Percentiles rank a stretch among this genome's conserved stretches.
phyloP scores from a whole-genome alignment of 768 basidiomycete species.

The Tephrocybe sp. region DNA sequence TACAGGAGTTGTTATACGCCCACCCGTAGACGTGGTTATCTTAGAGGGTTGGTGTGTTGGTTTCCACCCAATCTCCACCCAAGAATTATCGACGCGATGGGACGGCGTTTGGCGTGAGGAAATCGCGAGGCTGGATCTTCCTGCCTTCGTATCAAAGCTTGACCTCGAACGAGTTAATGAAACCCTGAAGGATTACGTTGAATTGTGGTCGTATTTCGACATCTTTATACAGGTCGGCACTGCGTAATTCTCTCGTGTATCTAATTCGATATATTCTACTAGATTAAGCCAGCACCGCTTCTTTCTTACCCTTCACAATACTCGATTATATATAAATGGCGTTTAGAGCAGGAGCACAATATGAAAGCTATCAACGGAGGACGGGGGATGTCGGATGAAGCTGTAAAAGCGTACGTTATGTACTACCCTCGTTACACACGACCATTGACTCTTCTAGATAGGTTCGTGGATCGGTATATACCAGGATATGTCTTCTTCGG shows the following conservation, averaged over 20 bases:
- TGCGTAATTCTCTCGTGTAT: neutral
- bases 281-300: conserved; percentile 24
- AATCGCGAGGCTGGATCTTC: conserved; percentile 33
- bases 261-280: neutral
- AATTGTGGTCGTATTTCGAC: conserved; percentile 72
- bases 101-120: conserved; percentile 42
- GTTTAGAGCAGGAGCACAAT: conserved; percentile 83
- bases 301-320: conserved; percentile 30
- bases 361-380: conserved; percentile 90
- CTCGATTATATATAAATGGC: conserved; percentile 80
- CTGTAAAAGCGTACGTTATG: conserved; percentile 60
- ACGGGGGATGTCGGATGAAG: conserved; percentile 82
- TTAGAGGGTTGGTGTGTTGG: conserved; percentile 98
- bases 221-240: conserved; percentile 71
- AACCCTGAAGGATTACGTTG: conserved; percentile 55
- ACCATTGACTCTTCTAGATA: conserved; percentile 25
- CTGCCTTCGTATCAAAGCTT: conserved; percentile 39
- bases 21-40: conserved; percentile 71
- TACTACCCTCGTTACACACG: neutral
- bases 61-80: conserved; percentile 61
- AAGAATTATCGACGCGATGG: conserved; percentile 58
- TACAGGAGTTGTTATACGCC: conserved; percentile 39
- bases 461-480: conserved; percentile 92
- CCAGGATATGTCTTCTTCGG: conserved; percentile 91
- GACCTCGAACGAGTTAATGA: conserved; percentile 68